Percentiles rank a stretch among this genome's conserved stretches.
Evolutionary conservation across 1,139 yeast genomes (phyloP).

Genomic region (Lodderomyces parapsilosis): DNA sequence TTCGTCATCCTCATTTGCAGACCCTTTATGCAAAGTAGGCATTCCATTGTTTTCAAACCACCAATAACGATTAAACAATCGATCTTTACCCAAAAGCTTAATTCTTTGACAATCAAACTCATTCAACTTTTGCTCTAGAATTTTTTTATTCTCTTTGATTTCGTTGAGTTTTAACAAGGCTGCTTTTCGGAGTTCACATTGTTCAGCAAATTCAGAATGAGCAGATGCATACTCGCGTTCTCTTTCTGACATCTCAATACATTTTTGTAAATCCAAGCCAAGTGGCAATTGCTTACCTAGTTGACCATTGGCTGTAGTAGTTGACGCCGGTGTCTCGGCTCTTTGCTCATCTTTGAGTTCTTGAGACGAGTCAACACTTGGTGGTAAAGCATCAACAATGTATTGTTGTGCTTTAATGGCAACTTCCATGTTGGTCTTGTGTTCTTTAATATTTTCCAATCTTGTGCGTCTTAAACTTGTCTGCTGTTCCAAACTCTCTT

Average conservation of each 20-base stretch:
- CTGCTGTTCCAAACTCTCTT: constrained; percentile 64
- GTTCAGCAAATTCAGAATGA: constrained; percentile 45
- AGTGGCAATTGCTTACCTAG: constrained; percentile 6
- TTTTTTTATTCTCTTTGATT: constrained; percentile 45
- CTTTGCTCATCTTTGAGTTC: background rate
- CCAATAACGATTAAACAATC: constrained; percentile 86
- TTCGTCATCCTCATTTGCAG: constrained; percentile 37
- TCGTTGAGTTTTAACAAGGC: constrained; percentile 41
- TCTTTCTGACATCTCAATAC: constrained; percentile 45
- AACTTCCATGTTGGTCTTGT: constrained; percentile 49
- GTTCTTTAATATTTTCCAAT: constrained; percentile 65
- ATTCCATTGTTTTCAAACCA: constrained; percentile 91
- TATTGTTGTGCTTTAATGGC: constrained; percentile 47
- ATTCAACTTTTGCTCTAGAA: constrained; percentile 54
- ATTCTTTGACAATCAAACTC: constrained; percentile 80
- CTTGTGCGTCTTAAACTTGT: constrained; percentile 65
- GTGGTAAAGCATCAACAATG: constrained; percentile 21
- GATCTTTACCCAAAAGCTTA: constrained; percentile 75
- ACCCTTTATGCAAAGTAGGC: constrained; percentile 52
- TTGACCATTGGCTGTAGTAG: constrained; percentile 1
- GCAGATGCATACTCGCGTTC: constrained; percentile 49
- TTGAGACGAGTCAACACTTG: background rate
- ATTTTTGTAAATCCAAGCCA: constrained; percentile 23
- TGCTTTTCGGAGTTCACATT: constrained; percentile 44
- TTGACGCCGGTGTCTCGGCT: constrained; percentile 3